Conservation (phyloP, 495 filamentous ascomycete species). For the Filosporella fistucella region DNA sequence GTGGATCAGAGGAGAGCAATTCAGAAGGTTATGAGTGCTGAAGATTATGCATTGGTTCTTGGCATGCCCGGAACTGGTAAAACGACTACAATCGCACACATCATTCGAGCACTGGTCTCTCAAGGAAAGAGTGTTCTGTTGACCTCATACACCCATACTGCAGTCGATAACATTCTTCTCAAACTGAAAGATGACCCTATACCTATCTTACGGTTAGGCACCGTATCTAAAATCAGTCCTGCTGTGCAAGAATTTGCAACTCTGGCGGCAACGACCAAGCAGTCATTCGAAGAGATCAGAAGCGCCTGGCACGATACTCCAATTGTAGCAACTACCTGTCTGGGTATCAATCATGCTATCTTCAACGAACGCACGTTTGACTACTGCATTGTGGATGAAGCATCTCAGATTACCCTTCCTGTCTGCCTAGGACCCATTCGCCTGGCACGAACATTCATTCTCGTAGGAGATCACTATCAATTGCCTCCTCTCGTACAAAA, state of each 20-base stretch:
- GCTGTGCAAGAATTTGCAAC: constrained; percentile 81
- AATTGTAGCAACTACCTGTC: constrained; percentile 90
- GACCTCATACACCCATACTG: constrained; percentile 94
- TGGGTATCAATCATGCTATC: constrained; percentile 82
- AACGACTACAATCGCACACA: constrained; percentile 95
- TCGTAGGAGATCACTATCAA: constrained; percentile 96
- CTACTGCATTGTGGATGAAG: constrained; percentile 97
- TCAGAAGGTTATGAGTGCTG: constrained; percentile 89
- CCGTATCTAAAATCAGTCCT: constrained; percentile 76
- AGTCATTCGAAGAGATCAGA: constrained; percentile 76
- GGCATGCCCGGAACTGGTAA: constrained; percentile 99
- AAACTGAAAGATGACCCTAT: constrained; percentile 80
- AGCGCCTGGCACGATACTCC: constrained; percentile 75
- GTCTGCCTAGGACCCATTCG: constrained; percentile 91
- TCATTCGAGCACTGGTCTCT: constrained; percentile 83
- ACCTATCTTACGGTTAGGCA: constrained; percentile 78
- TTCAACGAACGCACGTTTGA: constrained; percentile 91
- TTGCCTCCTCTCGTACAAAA: constrained; percentile 92
- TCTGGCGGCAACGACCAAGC: constrained; percentile 64
- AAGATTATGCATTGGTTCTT: constrained; percentile 90
- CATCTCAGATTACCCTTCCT: constrained; percentile 93
- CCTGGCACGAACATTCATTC: constrained; percentile 87
- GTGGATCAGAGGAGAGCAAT: constrained; percentile 82
- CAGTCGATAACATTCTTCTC: constrained; percentile 94
- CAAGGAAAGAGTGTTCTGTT: constrained; percentile 90